Base-by-base conservation (phyloP, 768 basidiomycete genomes). In the Trametes maxima region DNA sequence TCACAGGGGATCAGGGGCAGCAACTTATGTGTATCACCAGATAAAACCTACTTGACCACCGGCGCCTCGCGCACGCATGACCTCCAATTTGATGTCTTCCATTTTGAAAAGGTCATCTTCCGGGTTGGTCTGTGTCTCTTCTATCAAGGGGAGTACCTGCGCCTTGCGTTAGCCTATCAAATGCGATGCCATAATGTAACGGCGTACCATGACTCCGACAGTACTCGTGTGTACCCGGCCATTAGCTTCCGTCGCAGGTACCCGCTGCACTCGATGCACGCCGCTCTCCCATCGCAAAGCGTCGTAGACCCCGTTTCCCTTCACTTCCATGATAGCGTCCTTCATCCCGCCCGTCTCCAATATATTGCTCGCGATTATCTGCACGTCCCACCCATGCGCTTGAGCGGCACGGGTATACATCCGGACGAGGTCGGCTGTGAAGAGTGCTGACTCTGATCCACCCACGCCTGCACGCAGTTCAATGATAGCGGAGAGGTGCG, bases 1-100 rank as follows among this genome's bases (percentile, higher is more conserved):
- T 17, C 11, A 19, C 46, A 33, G 3, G 28, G 49, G 35, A 1
- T 11, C 11, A 50, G 16, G 35, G 5, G 21, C 12, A 39, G 14
- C 5, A 19, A 16, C 17, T 25, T 24, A 36, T 1, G 21, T 48
- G 14, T 5, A 24, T 25, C 6, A 19, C n/a, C 2, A 24, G 21
- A 19, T 22, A 51, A 21, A 11, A 67, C 78, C 54, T 62, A 93
- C 93, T 81, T 97, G 95, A 16, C 97, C 96, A 46, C 97, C 97
- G 7, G 97, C 96, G 24, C 97, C 97, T n/a, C 94, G 80, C 0
- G 97, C 85, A 24, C 97, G 87, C 95, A 98, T 97, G 48, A 97
- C 94, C 72, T 98, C 96, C 4, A 94, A 71, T 66, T 84, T 89
- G 33, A 98, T 85, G 51, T 99, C 97, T 54, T 90, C 89, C 77